Base-by-base conservation (phyloP, 495 filamentous ascomycete genomes). In the Penicillium samsonianum region DNA sequence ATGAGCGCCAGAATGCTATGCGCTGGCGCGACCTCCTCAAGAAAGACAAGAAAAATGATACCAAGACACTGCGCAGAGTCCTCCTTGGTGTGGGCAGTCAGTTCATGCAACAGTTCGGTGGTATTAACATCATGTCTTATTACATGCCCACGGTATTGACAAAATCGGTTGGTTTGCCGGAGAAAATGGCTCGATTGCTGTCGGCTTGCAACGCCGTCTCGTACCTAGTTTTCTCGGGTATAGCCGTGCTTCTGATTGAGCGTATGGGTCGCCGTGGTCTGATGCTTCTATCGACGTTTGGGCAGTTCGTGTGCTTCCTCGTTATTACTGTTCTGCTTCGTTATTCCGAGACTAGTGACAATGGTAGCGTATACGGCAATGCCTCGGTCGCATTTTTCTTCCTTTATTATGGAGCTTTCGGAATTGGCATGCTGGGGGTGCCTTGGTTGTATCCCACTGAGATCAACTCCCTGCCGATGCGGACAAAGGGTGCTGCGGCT, bases 391-490 rank as follows among this genome's bases (percentile, higher is more conserved):
- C 56, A 1, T 64, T 85, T 61, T 78, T 85, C 59, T 83, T 84
- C 48, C 57, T 83, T 19, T 82, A 76, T 55, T 77, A 78, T 51
- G 73, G 74, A 43, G 72, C 65, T 54, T 84, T 84, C 53, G 82
- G 79, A 6, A 72, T 84, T 43, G 82, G 80, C 4, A 81, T 79
- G 78, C 75, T 82, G 5, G 79, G 80, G n/a, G 76, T 81, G 5
- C 80, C 80, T 0, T 85, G 82, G 83, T 70, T 87, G 2, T 88
- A 86, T 64, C 82, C 83, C 4, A 82, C 84, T 16, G 86, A 87
- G 61, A 83, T 87, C 67, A 85, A 81, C 60, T 78, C 78, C 22
- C 68, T 87, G 3, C 71, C 74, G 5, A 84, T 84, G 76, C 64
- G 82, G 14, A 81, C 80, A 1, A 83, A 86, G 59, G 82, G 79